Base-by-base conservation (phyloP, 768 basidiomycete species). In the Pulveroboletus sp. region DNA sequence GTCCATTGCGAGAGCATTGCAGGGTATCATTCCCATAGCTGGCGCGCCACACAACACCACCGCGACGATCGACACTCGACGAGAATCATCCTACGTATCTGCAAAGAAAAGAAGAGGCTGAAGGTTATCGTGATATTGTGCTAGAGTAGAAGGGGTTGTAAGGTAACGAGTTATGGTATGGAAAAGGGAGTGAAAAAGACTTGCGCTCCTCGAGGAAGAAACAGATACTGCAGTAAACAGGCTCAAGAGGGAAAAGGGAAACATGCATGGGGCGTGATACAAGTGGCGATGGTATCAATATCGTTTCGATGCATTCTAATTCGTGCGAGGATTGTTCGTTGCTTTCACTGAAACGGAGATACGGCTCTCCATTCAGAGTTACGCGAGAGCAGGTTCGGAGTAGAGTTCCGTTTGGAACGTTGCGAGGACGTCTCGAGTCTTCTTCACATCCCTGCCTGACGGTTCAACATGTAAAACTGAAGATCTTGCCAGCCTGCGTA, bases 401-500 rank as follows among this genome's bases (percentile, higher is more conserved):
- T 13, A 41, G 32, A 12, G 26, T 23, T 32, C 32, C 41, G 13
- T 23, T 29, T 31, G 47, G 6, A 32, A 23, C 35, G 11, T 14
- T n/a, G 22, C 3, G 14, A 27, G 22, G 26, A 23, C 22, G 9
- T 31, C 31, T 17, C 3, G 3, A 13, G n/a, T n/a, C n/a, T n/a
- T 45, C 67, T 26, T 56, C 66, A 82, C 68, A 83, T 70, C 53
- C 85, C 85, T 34, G 83, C 80, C 64, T 86, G 85, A 55, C 86
- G 84, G 64, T 85, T 89, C 47, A 86, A 69, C 61, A 89, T 80
- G 62, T 88, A 90, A 50, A 86, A 67, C 58, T 79, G 81, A 51
- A 90, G 72, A 71, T 89, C 86, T 60, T 89, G 88, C 87, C 86
- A 89, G 34, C 86, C 86, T 84, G 61, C 38, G 51, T 14, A 31